These are phyloP conservation scores for Angomonas ambiguus DNA, from an alignment of 208 protist species.

Conservation along the genomic window DNA sequence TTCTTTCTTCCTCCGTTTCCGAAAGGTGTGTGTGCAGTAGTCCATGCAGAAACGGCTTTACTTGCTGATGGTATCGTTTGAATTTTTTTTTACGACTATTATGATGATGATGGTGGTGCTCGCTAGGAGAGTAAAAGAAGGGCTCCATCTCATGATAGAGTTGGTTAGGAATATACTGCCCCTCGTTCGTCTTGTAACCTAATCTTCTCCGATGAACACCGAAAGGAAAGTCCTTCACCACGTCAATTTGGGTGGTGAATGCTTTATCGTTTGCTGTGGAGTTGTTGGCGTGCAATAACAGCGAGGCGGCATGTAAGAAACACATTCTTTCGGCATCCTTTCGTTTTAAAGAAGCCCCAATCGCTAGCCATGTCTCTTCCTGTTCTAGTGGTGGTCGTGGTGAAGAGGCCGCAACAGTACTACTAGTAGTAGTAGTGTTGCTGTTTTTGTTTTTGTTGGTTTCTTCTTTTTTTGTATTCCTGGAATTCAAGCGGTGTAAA, in stretches of 20 bases:
- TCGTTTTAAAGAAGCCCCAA: slow-evolving; percentile 74
- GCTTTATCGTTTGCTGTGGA: neutral
- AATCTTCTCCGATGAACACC: too few species aligned
- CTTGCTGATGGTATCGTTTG: neutral
- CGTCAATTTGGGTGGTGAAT: neutral
- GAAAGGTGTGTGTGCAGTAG: neutral
- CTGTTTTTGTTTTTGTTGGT: neutral
- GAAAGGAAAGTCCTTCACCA: slow-evolving; percentile 3
- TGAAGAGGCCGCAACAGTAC: too few species aligned
- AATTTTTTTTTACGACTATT: neutral
- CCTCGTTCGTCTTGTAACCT: too few species aligned
- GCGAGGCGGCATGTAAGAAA: slow-evolving; percentile 68
- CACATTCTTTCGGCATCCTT: slow-evolving; percentile 77
- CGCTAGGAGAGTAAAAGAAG: too few species aligned
- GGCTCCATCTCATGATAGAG: too few species aligned
- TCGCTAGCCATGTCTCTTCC: slow-evolving; percentile 24
- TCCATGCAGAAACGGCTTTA: neutral
- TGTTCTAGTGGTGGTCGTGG: neutral
- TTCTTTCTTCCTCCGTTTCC: neutral
- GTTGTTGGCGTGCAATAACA: slow-evolving; percentile 24
- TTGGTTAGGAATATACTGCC: too few species aligned
- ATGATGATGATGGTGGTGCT: neutral
- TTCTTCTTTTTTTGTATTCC: neutral
- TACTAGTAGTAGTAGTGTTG: too few species aligned
- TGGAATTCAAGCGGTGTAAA: too few species aligned